Evolutionary conservation across 768 basidiomycete species (phyloP).

Genomic region (Ramaria rubella): DNA sequence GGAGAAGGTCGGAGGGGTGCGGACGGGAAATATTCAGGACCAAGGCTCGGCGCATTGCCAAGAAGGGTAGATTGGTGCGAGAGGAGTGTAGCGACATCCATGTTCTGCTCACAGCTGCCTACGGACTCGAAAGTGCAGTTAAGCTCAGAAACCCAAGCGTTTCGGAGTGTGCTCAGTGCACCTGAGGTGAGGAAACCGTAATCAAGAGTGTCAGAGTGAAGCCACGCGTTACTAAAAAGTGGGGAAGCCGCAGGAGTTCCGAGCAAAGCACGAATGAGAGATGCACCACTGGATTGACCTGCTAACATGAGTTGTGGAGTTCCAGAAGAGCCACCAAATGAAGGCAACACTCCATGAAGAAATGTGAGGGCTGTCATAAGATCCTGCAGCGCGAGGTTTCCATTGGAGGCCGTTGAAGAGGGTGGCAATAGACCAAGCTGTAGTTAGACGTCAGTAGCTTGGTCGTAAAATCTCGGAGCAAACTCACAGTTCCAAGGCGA

Average conservation of each 20-base stretch:
- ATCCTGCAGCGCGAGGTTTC: conserved; percentile 68
- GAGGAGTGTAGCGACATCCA: conserved; percentile 49
- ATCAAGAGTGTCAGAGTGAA: conserved; percentile 86
- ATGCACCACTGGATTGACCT: conserved; percentile 79
- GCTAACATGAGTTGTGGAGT: conserved; percentile 61
- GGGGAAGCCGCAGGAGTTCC: conserved; percentile 62
- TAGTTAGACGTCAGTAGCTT: background rate
- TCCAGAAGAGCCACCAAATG: conserved; percentile 57
- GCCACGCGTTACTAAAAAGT: conserved; percentile 69
- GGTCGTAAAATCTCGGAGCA: background rate
- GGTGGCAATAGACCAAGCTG: conserved; percentile 75
- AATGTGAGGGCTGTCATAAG: conserved; percentile 60
- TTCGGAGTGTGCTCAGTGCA: conserved; percentile 42
- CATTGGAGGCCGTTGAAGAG: conserved; percentile 35
- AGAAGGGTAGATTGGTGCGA: conserved; percentile 43
- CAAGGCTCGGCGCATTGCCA: conserved; percentile 36
- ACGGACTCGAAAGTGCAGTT: conserved; percentile 31
- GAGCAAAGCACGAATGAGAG: conserved; percentile 69
- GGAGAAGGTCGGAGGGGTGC: conserved; percentile 61
- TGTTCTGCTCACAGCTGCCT: conserved; percentile 44
- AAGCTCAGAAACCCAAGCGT: conserved; percentile 21
- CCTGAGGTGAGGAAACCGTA: conserved; percentile 58
- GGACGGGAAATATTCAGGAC: conserved; percentile 45
- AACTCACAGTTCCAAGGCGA: conserved; percentile 60
- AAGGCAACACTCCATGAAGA: conserved; percentile 47